A percentile compares a stretch with the other conserved stretches of the same genome.
These are phyloP conservation scores for Colletotrichum tofieldiae DNA, from an alignment of 2,329 filamentous ascomycete genomes.

Conservation along the genomic window DNA sequence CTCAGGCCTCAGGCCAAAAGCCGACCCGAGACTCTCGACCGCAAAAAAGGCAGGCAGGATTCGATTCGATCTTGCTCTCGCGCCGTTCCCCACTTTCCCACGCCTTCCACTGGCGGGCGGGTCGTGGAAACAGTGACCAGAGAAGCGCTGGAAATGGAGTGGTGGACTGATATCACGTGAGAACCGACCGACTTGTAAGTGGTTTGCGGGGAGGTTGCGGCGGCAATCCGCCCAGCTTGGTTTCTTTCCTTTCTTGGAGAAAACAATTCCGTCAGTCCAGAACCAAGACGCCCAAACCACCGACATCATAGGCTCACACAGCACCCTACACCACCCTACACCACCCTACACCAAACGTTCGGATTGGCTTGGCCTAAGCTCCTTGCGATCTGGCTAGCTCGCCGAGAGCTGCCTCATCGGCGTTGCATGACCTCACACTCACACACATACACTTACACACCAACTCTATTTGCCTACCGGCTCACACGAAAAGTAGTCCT, in stretches of 20 bases:
- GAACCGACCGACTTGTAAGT: not conserved
- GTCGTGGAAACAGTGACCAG: conserved; percentile 27
- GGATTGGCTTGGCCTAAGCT: conserved; percentile 27
- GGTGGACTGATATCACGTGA: conserved; percentile 51
- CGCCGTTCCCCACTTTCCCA: conserved; percentile 1
- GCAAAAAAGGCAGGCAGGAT: not conserved
- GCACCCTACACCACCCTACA: conserved; percentile 18
- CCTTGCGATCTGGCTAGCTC: conserved; percentile 24
- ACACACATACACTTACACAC: not conserved
- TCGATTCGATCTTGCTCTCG: not conserved
- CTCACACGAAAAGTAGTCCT: not conserved
- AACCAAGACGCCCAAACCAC: conserved; percentile 12
- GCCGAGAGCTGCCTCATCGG: conserved; percentile 13
- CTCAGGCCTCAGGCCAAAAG: conserved; percentile 25
- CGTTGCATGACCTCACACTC: conserved; percentile 31
- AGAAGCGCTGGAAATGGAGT: not conserved
- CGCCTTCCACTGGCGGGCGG: conserved; percentile 11
- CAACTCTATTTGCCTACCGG: conserved; percentile 1
- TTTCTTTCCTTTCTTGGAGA: not conserved
- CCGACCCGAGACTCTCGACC: not conserved
- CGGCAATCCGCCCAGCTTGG: not conserved
- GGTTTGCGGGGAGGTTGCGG: not conserved
- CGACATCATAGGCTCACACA: conserved; percentile 37
- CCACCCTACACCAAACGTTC: conserved; percentile 20
- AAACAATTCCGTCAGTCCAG: conserved; percentile 23